These are phyloP conservation scores for Leccinellum luteum DNA, from an alignment of 768 basidiomycete species.

Conservation along the genomic window DNA sequence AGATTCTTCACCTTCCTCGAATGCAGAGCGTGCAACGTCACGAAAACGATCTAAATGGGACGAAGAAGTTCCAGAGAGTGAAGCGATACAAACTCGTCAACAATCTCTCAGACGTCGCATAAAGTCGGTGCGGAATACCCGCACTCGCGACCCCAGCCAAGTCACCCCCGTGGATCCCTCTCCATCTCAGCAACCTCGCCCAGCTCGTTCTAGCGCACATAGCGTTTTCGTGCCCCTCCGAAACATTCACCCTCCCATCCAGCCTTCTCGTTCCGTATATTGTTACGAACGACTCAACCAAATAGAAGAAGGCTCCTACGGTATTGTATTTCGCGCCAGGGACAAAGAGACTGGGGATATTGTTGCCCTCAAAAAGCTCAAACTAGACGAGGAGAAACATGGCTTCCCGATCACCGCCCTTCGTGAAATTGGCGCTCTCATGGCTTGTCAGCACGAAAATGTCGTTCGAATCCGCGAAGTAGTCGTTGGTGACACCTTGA, in stretches of 20 bases:
- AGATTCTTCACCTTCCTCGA: slow-evolving; percentile 21
- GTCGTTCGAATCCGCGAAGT: slow-evolving; percentile 97
- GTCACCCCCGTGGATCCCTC: slow-evolving; percentile 13
- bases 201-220: slow-evolving; percentile 32
- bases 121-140: slow-evolving; percentile 37
- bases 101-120: slow-evolving; percentile 54
- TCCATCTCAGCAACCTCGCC: slow-evolving; percentile 14
- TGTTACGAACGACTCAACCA: slow-evolving; percentile 93
- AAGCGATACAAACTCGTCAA: slow-evolving; percentile 33
- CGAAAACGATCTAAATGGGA: slow-evolving; percentile 81
- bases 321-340: slow-evolving; percentile 93
- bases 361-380: slow-evolving; percentile 96
- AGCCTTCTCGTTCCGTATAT: slow-evolving; percentile 90
- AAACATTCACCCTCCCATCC: slow-evolving; percentile 72
- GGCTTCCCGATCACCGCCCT: slow-evolving; percentile 98
- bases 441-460: slow-evolving; percentile 92
- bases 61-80: slow-evolving; percentile 43
- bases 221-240: slow-evolving; percentile 77
- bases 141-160: slow-evolving; percentile 15
- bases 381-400: slow-evolving; percentile 97
- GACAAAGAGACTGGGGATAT: slow-evolving; percentile 95
- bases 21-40: slow-evolving; percentile 36
- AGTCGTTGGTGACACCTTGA: slow-evolving; percentile 96
- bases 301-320: slow-evolving; percentile 98
- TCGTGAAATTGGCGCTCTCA: slow-evolving; percentile 93